Base-by-base conservation (phyloP, 2,329 filamentous ascomycete genomes). In the Colletotrichum musicola region DNA sequence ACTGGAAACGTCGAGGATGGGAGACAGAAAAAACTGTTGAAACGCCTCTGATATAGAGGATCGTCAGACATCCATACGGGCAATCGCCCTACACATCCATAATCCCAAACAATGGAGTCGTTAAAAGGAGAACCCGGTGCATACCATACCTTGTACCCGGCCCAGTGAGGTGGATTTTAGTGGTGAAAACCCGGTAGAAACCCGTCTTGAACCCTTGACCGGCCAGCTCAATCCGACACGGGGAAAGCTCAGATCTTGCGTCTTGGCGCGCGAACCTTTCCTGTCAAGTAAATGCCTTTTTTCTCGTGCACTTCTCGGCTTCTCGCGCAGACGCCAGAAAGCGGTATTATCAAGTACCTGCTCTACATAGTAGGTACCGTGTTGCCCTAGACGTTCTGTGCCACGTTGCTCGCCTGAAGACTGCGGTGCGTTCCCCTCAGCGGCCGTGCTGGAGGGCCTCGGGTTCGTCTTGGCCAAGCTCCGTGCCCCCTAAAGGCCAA, bases 201-300 rank as follows among this genome's bases (percentile, higher is more conserved):
- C 7, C 30, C 53, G 60, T 58, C 18, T 40, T 58, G 20, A 47
- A 64, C 62, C 49, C 65, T 40, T 60, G 65, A 40, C 53, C 42
- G 25, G 30, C 49, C 22, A 49, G 44, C 44, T 63, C 53, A 67
- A 63, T 57, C 51, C 59, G 47, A 68, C 47, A 64, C 60, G 49
- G 61, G 53, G 14, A 54, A 58, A 59, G 54, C 53, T 64, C 65
- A 65, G 56, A 69, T 69, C 49, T 61, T n/a, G 55, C 18, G 42
- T 60, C 62, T 69, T 66, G 66, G 62, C 59, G 54, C 61, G 20
- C 58, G 22, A 16, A 27, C 18, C 13, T 13, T 53, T 6, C 44
- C 53, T 42, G 5, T 20, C 13, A n/a, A n/a, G 40, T 35, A 3
- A 25, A 25, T 25, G 3, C 22, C 22, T 25, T 58, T 9, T 50